Conservation (phyloP, 192 early-diverging fungal genomes). For the Gorgonomyces haynaldii region DNA sequence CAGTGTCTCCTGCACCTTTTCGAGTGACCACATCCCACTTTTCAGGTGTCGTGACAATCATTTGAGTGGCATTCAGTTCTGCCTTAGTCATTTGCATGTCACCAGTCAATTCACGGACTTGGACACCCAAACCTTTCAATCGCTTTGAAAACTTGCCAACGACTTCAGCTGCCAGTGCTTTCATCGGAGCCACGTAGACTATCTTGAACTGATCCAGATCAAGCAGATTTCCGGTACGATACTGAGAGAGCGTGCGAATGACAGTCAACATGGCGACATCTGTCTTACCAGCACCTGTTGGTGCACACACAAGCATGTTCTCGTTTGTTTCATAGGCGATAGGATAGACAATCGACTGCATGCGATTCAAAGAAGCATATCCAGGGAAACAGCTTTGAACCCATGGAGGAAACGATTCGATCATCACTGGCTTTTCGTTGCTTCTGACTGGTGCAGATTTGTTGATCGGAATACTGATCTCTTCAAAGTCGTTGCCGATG, state of each 20-base stretch:
- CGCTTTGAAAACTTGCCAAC: constrained; percentile 81
- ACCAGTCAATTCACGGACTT: constrained; percentile 87
- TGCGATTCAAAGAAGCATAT: constrained; percentile 80
- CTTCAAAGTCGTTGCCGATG: constrained; percentile 65
- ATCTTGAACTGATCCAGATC: constrained; percentile 91
- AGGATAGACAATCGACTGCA: constrained; percentile 93
- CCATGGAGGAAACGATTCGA: constrained; percentile 65
- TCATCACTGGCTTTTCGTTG: constrained; percentile 51
- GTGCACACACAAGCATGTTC: constrained; percentile 96
- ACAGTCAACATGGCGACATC: constrained; percentile 94
- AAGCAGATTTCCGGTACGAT: constrained; percentile 37
- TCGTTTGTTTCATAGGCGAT: constrained; percentile 90
- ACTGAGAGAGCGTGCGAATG: constrained; percentile 64
- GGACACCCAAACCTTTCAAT: constrained; percentile 67
- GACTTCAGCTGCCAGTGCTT: constrained; percentile 92
- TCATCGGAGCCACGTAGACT: constrained; percentile 97
- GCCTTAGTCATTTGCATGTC: constrained; percentile 97
- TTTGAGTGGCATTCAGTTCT: constrained; percentile 86
- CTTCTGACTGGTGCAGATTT: constrained; percentile 44
- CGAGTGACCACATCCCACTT: constrained; percentile 99
- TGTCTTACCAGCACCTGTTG: constrained; percentile 97
- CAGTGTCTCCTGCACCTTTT: constrained; percentile 88
- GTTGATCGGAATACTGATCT: constrained; percentile 78
- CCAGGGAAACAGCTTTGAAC: constrained; percentile 61
- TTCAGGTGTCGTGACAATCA: constrained; percentile 98